Conservation (phyloP, 805 yeast genomes). For the Spathaspora arborariae region DNA sequence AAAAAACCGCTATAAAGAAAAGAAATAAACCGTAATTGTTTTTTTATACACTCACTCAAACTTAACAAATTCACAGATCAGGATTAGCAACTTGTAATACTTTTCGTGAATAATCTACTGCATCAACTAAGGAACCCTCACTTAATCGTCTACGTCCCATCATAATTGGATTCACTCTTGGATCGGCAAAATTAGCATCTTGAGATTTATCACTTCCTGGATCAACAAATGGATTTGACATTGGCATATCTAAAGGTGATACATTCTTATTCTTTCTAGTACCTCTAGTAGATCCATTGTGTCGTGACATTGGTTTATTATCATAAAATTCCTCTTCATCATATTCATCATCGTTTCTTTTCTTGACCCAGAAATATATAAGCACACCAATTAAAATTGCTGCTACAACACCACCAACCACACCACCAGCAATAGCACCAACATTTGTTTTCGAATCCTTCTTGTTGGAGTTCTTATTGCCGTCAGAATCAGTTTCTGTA, state of each 20-base stretch:
- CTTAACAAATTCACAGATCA: conserved; percentile 31
- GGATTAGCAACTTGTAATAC: conserved; percentile 87
- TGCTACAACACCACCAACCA: conserved; percentile 41
- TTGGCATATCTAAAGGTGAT: conserved; percentile 34
- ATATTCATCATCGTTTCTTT: conserved; percentile 27
- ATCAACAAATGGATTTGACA: conserved; percentile 60
- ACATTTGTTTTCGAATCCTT: conserved; percentile 21
- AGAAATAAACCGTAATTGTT: background rate
- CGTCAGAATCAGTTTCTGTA: conserved; percentile 5
- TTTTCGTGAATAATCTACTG: conserved; percentile 75
- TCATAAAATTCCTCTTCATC: conserved; percentile 33
- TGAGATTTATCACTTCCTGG: conserved; percentile 43
- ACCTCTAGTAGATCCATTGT: conserved; percentile 10
- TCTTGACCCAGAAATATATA: conserved; percentile 29
- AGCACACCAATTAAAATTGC: conserved; percentile 19
- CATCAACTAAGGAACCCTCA: conserved; percentile 85
- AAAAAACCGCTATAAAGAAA: background rate
- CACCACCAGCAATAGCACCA: conserved; percentile 43
- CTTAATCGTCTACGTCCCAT: conserved; percentile 79
- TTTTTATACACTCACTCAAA: background rate
- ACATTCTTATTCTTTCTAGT: conserved; percentile 15
- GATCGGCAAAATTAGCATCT: conserved; percentile 38
- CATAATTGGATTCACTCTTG: conserved; percentile 70
- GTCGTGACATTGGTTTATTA: conserved; percentile 17
- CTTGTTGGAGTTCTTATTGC: background rate